phyloP scores from a whole-genome alignment of 2,329 filamentous ascomycete genomes.

The Alternaria consortialis region DNA sequence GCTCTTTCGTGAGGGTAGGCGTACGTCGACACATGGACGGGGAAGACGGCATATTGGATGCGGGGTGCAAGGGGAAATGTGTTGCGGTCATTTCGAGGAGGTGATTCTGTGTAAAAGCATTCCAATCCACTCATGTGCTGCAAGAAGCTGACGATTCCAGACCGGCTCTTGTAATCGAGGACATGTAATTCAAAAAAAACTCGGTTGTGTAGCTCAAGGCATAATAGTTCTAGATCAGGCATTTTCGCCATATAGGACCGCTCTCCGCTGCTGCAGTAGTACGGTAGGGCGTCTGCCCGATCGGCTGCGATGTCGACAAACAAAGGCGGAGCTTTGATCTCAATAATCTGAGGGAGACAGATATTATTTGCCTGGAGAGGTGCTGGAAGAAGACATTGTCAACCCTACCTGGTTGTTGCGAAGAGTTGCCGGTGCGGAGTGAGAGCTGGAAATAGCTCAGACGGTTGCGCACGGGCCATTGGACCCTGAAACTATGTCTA shows the following conservation, averaged over 20 bases:
- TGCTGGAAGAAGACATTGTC: neutral
- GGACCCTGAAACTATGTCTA: conserved; percentile 30
- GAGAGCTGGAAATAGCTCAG: conserved; percentile 5
- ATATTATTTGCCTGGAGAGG: neutral
- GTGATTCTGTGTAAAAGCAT: neutral
- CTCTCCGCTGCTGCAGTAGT: too few relatives aligned
- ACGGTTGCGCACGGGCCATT: conserved; percentile 7
- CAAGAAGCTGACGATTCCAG: neutral
- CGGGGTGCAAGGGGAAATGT: neutral
- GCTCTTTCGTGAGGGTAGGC: neutral
- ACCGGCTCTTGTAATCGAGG: neutral
- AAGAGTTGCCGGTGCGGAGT: neutral
- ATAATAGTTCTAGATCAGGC: too few relatives aligned
- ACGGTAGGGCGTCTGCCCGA: neutral
- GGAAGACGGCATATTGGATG: neutral
- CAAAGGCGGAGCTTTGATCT: neutral
- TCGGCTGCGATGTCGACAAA: neutral
- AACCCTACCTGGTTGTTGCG: neutral
- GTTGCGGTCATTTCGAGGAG: neutral
- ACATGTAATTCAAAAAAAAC: too few relatives aligned
- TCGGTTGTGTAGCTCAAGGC: too few relatives aligned
- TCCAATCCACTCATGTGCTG: neutral
- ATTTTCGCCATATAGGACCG: too few relatives aligned
- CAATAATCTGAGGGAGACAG: neutral
- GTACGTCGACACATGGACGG: neutral